Evolutionary conservation across 169 alveolate genomes (phyloP), one percentile per base, ranked within the genome.

Genomic region (Plasmodium falciparum): DNA sequence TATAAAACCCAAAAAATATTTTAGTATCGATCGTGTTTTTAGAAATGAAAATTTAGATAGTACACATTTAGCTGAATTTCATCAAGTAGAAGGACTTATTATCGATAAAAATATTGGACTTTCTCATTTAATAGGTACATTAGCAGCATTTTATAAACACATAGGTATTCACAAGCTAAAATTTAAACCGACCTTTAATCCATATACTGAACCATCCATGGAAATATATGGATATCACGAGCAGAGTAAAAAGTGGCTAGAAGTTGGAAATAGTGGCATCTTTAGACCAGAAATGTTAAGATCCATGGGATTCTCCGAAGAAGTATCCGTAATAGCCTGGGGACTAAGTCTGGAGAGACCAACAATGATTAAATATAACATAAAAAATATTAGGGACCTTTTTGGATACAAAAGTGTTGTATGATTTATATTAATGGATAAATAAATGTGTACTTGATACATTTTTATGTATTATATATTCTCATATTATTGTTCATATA

Each of bases 131-230:
- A 96, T 97, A 76, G 99, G 98, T 5, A 95, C 98, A 13, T 90
- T 98, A 62, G 93, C 95, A 56, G 95, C 97, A 39, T 98, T 97
- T 95, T 98, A 97, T 90, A 93, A 94, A 50, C 95, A 97, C 88
- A 97, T 98, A 47, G 99, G 99, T n/a, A 97, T 98, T 59, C 75
- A 17, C 5, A 74, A 71, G 52, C 74, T 95, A 69, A 76, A 97
- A 91, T 99, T 98, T 96, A 99, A 99, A 95, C 99, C 99, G 13
- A 99, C 99, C 17, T 99, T 98, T 95, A 99, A 99, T 92, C 99
- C 99, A 15, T 99, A 99, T 94, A 99, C 99, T 33, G 99, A 99
- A 92, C 99, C 99, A n/a, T 97, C 99, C 9, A 97, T 99, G 99
- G 99, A 99, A 95, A 96, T 99, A 15, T 99, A 97, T 94, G 99